Percentiles rank a stretch among this genome's conserved stretches.
phyloP scores from a whole-genome alignment of 176 grass and related monocot genomes.

The Urochloa ruziziensis region DNA sequence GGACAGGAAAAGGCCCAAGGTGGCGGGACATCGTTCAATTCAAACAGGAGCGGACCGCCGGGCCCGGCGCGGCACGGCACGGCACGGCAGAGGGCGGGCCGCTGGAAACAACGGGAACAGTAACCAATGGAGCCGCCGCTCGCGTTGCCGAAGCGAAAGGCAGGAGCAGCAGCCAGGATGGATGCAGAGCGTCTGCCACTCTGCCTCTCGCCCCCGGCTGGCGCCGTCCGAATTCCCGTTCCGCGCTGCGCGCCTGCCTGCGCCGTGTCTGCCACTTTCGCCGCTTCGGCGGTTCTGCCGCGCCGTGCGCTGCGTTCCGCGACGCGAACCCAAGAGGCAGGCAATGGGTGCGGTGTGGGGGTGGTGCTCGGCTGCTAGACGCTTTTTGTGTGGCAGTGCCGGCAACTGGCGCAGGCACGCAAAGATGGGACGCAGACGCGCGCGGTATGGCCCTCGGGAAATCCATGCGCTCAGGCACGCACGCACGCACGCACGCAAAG shows the following conservation, averaged over 20 bases:
- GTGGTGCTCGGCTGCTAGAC: neutral
- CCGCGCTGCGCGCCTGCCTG: neutral
- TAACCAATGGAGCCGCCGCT: constrained; percentile 10
- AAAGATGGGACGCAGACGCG: neutral
- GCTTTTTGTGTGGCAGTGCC: neutral
- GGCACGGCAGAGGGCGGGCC: neutral
- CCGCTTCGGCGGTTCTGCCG: neutral
- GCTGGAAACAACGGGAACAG: neutral
- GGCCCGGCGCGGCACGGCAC: neutral
- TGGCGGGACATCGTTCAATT: constrained; percentile 32
- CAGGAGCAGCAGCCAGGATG: neutral
- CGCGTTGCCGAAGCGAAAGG: neutral
- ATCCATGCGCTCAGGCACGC: neutral
- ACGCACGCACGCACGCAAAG: neutral
- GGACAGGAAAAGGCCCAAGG: neutral
- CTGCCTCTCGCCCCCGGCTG: no score
- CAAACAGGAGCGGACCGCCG: constrained; percentile 9
- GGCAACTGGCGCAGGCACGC: constrained; percentile 9
- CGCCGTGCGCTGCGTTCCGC: neutral
- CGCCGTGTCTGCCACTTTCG: constrained; percentile 10
- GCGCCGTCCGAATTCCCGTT: constrained; percentile 6
- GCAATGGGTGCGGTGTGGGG: no score
- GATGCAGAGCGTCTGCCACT: no score
- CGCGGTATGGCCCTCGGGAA: neutral
- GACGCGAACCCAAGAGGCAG: neutral